These are phyloP conservation scores for Hymenoscyphus fraxineus DNA, from an alignment of 2,329 filamentous ascomycete species.

Conservation along the genomic window DNA sequence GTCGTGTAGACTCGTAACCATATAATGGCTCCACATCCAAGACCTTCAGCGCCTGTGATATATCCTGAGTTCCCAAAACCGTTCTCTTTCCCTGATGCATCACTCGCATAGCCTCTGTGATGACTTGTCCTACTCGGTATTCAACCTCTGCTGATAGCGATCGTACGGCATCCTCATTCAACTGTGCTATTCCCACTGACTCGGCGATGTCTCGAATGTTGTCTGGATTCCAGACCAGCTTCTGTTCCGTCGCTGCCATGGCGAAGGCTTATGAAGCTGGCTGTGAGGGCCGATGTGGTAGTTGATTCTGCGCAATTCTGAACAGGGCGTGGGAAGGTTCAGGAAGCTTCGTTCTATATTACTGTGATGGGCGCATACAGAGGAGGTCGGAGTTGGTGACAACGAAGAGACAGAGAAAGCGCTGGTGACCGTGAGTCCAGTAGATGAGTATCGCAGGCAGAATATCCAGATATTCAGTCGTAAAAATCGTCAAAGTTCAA, in stretches of 20 bases:
- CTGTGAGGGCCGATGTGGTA: not conserved
- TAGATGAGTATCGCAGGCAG: not conserved
- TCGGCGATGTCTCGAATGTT: conserved; percentile 95
- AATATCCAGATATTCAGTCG: not conserved
- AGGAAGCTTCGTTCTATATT: not conserved
- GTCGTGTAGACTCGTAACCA: conserved; percentile 89
- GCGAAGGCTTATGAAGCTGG: not conserved
- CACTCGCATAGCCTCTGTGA: conserved; percentile 90
- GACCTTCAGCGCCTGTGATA: conserved; percentile 78
- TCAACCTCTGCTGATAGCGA: conserved; percentile 91
- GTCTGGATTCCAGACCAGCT: conserved; percentile 86
- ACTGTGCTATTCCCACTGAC: conserved; percentile 79
- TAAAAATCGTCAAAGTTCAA: not conserved
- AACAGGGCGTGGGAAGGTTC: not conserved
- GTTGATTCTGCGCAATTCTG: not conserved
- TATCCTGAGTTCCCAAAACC: conserved; percentile 81
- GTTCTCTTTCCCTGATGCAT: conserved; percentile 91
- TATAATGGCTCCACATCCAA: conserved; percentile 94
- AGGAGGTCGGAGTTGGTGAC: not conserved
- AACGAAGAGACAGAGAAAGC: not conserved
- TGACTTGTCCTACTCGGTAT: conserved; percentile 87
- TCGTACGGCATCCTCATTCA: conserved; percentile 82
- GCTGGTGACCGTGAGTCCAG: not conserved
- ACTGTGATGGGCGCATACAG: conserved; percentile 10
- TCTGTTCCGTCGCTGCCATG: conserved; percentile 24